Conservation (phyloP, 225 moss, liverwort and hornwort genomes). For the Physcomitrium patens region DNA sequence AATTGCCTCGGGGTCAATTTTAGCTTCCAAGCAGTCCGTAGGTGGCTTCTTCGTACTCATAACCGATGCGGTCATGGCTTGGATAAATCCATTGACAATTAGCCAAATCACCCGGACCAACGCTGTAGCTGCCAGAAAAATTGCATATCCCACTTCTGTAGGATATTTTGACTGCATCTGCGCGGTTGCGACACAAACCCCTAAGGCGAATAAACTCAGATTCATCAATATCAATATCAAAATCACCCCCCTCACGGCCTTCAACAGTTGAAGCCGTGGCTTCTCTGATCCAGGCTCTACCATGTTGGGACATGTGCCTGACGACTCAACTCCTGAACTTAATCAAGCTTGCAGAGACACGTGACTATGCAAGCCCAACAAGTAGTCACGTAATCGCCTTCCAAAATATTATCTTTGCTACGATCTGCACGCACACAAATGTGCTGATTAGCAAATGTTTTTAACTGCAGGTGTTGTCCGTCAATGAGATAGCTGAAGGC, state of each 20-base stretch:
- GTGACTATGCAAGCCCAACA: neutral
- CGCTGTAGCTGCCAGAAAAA: slow-evolving; percentile 44
- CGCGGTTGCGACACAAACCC: slow-evolving; percentile 29
- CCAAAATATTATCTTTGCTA: neutral
- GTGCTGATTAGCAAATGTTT: neutral
- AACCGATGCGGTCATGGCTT: slow-evolving; percentile 70
- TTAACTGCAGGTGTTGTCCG: neutral
- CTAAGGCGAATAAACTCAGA: slow-evolving; percentile 32
- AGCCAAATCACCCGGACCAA: slow-evolving; percentile 72
- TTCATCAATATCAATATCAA: slow-evolving; percentile 53
- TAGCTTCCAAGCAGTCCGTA: too few species aligned
- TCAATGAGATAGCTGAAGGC: neutral
- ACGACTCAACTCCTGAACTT: slow-evolving; percentile 4
- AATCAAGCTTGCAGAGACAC: neutral
- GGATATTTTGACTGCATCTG: slow-evolving; percentile 40
- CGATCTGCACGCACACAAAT: slow-evolving; percentile 28
- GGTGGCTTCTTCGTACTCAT: slow-evolving; percentile 62
- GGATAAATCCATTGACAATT: slow-evolving; percentile 61
- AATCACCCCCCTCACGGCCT: slow-evolving; percentile 61
- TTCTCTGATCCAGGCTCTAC: slow-evolving; percentile 26
- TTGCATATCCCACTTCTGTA: slow-evolving; percentile 29
- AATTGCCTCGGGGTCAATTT: slow-evolving; percentile 23
- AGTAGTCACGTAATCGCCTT: neutral
- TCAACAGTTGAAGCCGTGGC: slow-evolving; percentile 43
- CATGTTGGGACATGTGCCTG: slow-evolving; percentile 44